Evolutionary conservation across 2,329 filamentous ascomycete genomes (phyloP).

Genomic region (Diaporthe velutina): DNA sequence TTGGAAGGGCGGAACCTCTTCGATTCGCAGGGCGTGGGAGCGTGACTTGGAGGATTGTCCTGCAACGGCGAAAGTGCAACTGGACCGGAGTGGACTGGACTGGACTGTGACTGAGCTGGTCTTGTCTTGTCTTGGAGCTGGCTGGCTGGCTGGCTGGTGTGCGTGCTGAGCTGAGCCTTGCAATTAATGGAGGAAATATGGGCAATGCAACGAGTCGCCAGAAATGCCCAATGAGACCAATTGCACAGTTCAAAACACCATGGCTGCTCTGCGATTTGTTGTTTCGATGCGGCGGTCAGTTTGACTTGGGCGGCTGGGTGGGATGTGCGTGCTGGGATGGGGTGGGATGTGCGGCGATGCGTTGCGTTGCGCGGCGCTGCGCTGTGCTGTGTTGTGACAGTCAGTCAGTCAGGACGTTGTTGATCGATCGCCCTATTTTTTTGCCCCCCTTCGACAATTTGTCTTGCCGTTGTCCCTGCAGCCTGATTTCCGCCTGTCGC

Average conservation of each 20-base stretch:
- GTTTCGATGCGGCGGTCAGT: slow-evolving; percentile 45
- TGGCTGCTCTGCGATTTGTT: slow-evolving; percentile 56
- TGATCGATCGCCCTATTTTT: slow-evolving; percentile 35
- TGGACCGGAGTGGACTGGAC: not conserved
- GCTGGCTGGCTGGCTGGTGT: not conserved
- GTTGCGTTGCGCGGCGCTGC: slow-evolving; percentile 5
- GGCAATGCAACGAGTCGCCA: slow-evolving; percentile 35
- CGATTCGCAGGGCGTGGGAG: not conserved
- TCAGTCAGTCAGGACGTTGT: slow-evolving; percentile 15
- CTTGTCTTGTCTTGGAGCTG: slow-evolving; percentile 9
- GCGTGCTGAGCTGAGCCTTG: slow-evolving; percentile 26
- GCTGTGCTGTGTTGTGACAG: slow-evolving; percentile 25
- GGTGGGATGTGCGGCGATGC: slow-evolving; percentile 28
- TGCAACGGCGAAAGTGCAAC: slow-evolving; percentile 22
- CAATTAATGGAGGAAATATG: slow-evolving; percentile 29
- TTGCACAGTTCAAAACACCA: slow-evolving; percentile 55
- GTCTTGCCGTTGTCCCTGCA: slow-evolving; percentile 18
- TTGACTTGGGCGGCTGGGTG: slow-evolving; percentile 37
- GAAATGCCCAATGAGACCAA: slow-evolving; percentile 50
- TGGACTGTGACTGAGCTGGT: slow-evolving; percentile 1
- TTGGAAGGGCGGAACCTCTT: slow-evolving; percentile 18
- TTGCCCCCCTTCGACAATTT: slow-evolving; percentile 26
- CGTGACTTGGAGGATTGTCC: slow-evolving; percentile 3
- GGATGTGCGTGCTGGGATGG: slow-evolving; percentile 29
- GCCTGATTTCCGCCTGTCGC: slow-evolving; percentile 10